These are phyloP conservation scores for Carallia pectinifolia DNA, from an alignment of 345 rosid species.

Conservation along the genomic window DNA sequence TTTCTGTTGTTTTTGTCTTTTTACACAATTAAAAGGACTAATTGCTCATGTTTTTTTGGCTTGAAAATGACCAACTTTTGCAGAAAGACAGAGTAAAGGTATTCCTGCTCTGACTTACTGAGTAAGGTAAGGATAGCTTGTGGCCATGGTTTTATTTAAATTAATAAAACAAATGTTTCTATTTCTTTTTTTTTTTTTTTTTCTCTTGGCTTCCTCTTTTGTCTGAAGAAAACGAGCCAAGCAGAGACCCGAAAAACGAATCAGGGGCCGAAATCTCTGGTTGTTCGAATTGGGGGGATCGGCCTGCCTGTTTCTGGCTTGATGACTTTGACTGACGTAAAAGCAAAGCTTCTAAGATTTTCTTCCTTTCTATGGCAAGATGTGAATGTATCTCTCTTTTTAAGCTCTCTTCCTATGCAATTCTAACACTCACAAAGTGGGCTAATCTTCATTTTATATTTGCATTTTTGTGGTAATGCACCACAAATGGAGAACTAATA, in stretches of 20 bases:
- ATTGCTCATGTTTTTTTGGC: neutral
- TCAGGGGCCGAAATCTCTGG: conserved; percentile 23
- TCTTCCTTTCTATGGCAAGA: too few relatives aligned
- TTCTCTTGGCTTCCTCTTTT: neutral
- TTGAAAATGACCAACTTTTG: neutral
- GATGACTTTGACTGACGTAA: too few relatives aligned
- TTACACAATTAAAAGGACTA: neutral
- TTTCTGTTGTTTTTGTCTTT: neutral
- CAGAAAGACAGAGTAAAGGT: neutral
- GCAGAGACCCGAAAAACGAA: conserved; percentile 17
- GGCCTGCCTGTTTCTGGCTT: too few relatives aligned
- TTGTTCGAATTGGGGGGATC: neutral
- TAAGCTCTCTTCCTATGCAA: too few relatives aligned
- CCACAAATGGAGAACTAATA: too few relatives aligned
- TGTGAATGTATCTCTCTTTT: too few relatives aligned
- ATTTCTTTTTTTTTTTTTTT: neutral
- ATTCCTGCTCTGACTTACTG: conserved; percentile 37
- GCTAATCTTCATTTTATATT: too few relatives aligned
- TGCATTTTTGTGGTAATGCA: too few relatives aligned
- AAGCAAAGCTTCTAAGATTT: too few relatives aligned
- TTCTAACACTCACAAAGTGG: too few relatives aligned
- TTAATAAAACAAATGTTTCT: too few relatives aligned
- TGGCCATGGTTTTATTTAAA: conserved; percentile 30
- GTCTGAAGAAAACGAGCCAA: conserved; percentile 5
- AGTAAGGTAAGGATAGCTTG: conserved; percentile 69